Base-by-base conservation (phyloP, 805 yeast species). In the Starmerella cellae region DNA sequence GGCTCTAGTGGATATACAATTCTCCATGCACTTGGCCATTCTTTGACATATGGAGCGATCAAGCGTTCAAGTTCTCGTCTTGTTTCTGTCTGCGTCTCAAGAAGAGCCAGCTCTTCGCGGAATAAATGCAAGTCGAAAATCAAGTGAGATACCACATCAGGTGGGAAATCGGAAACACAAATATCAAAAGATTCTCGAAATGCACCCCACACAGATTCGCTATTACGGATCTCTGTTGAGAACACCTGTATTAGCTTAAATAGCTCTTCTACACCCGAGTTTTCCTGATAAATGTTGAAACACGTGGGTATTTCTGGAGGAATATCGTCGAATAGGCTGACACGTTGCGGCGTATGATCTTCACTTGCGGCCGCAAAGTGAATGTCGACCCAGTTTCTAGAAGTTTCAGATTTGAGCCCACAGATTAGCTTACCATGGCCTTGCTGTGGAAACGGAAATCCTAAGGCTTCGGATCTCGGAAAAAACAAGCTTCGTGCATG, bases 21-120 rank as follows among this genome's bases (percentile, higher is more conserved):
- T 11, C 21, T 11, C 34, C 34, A 31, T 14, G 16, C 34, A 77
- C 71, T 94, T 94, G 82, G 5, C 81, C 79, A 72, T 77, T 82
- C 74, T 11, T 14, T 13, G 1, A 65, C 51, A 0, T 79, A 69
- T 13, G 82, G 55, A 49, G 78, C 79, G 0, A 85, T 58, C 19
- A 85, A 57, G 1, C 61, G 21, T 0, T 79, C 75, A 23, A 87
- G 52, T 26, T 60, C 60, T 3, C 62, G 51, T 11, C 68, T 60
- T 8, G 62, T 57, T 0, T 52, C 42, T 3, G 54, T 42, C 4
- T 68, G 63, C 21, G 74, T 60, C 1, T 73, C 60, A 51, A 80
- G 75, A 24, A 88, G 62, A 39, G 70, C 68, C 36, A 70, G 58
- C 46, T 88, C 96, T 57, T 88, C 96, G 41, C 85, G 64, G 2